phyloP scores from a whole-genome alignment of 768 basidiomycete species.

The Pleurotus salmoneostramineus region DNA sequence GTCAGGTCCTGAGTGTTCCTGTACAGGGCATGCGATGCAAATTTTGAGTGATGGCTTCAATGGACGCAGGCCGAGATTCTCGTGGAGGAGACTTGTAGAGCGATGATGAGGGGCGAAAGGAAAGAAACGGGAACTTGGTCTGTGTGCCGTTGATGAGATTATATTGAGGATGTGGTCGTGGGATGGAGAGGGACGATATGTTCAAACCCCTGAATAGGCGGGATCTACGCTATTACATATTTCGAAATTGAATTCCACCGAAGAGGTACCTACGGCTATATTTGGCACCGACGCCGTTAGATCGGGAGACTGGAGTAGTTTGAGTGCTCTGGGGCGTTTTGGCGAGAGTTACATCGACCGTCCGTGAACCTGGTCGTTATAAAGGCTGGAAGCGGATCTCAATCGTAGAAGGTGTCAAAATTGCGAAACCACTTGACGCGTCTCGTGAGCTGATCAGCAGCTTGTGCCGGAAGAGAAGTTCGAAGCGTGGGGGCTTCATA shows the following conservation, averaged over 20 bases:
- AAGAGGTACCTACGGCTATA: background rate
- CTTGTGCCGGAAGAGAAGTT: background rate
- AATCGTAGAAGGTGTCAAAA: background rate
- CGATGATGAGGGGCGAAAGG: background rate
- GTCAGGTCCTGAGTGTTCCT: slow-evolving; percentile 2
- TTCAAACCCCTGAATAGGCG: background rate
- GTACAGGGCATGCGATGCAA: background rate
- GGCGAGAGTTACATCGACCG: too few relatives aligned
- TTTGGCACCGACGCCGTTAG: too few relatives aligned
- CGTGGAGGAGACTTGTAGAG: background rate
- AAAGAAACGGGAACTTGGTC: background rate
- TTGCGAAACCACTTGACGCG: background rate
- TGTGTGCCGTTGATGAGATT: background rate
- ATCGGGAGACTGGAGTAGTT: too few relatives aligned
- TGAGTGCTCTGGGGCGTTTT: too few relatives aligned
- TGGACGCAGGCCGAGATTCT: background rate
- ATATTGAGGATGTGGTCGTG: background rate
- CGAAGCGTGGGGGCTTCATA: background rate
- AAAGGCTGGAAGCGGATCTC: background rate
- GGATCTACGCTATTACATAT: background rate
- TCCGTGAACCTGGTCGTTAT: too few relatives aligned
- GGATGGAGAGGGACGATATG: background rate
- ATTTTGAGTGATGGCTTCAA: background rate
- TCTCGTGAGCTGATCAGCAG: background rate
- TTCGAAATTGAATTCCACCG: background rate